Evolutionary conservation across 148 eudicot species (phyloP).

Genomic region (Rheum nobile): DNA sequence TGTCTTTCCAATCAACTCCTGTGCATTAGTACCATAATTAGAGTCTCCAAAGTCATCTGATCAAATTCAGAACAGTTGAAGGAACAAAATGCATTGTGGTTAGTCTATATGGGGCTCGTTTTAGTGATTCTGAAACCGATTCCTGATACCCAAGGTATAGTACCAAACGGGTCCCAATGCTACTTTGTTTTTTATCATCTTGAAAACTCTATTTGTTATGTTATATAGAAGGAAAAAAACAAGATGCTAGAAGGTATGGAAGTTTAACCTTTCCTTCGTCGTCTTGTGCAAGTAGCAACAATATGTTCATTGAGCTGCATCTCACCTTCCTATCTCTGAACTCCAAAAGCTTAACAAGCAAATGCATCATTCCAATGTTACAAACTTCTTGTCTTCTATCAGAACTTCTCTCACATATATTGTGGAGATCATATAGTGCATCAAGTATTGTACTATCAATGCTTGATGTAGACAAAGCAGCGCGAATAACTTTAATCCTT

Average conservation of each 20-base stretch:
- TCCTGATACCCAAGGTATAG: no score
- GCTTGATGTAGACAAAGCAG: slow-evolving; percentile 47
- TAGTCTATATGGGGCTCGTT: no score
- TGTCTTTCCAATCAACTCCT: slow-evolving; percentile 48
- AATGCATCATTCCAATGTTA: slow-evolving; percentile 43
- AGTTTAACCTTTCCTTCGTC: slow-evolving; percentile 48
- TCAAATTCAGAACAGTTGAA: no score
- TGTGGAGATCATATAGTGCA: slow-evolving; percentile 47
- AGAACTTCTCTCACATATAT: slow-evolving; percentile 30
- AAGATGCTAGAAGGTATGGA: background rate
- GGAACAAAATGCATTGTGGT: no score
- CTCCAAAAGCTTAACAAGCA: slow-evolving; percentile 52
- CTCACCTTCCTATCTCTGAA: slow-evolving; percentile 43
- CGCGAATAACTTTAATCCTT: slow-evolving; percentile 41
- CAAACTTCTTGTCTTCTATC: slow-evolving; percentile 27
- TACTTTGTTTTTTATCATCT: no score
- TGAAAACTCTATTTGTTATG: background rate
- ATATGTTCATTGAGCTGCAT: slow-evolving; percentile 33
- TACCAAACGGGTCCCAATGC: no score
- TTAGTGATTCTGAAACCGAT: no score
- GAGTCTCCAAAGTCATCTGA: background rate
- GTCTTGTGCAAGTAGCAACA: slow-evolving; percentile 35
- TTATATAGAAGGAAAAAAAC: background rate
- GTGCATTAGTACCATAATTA: slow-evolving; percentile 9
- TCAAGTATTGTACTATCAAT: slow-evolving; percentile 44